Base-by-base conservation (phyloP, 1,284 basidiomycete genomes). In the Trichosporon inkin region DNA sequence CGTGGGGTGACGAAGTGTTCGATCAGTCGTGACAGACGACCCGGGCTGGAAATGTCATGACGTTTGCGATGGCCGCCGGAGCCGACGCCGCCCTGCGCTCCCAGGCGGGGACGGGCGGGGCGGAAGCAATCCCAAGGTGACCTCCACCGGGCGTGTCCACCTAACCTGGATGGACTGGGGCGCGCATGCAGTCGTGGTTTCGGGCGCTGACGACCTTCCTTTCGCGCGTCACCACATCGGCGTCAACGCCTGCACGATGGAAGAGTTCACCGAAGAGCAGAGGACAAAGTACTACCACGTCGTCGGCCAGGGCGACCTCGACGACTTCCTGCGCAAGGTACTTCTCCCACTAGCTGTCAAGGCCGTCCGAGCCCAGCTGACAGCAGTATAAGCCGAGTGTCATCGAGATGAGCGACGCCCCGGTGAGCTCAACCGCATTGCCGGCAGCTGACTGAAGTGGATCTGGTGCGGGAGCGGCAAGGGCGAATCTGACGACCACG, bases 291-390 rank as follows among this genome's bases (percentile, higher is more conserved):
- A 70, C 55, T 65, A 58, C 36, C 11, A 69, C 67, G 68, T 61
- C 62, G 0, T 57, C 62, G 3, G 56, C 36, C 22, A 14, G 3
- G 11, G 59, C 14, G 39, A 52, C 11, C 58, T 73, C n/a, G 63
- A 68, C 11, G 66, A 70, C 10, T 71, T 57, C 38, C 39, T 71
- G 13, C 63, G 65, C 24, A 69, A 68, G 64, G 71, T 68, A n/a
- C n/a, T n/a, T n/a, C n/a, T n/a, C n/a, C n/a, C n/a, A n/a, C n/a
- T n/a, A n/a, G n/a, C n/a, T n/a, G n/a, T n/a, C n/a, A n/a, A n/a
- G n/a, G n/a, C n/a, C n/a, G n/a, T n/a, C n/a, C n/a, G 22, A 20
- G 47, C n/a, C 0, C 3, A 2, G 28, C 61, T 56, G 39, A 54
- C 51, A 2, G 4, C 55, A 72, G 69, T 60, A 38, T 47, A 60